Percentiles rank a stretch among this genome's conserved stretches.
Conservation (phyloP, 352 stramenopile genomes). For the Poterioochromonas sp. region DNA sequence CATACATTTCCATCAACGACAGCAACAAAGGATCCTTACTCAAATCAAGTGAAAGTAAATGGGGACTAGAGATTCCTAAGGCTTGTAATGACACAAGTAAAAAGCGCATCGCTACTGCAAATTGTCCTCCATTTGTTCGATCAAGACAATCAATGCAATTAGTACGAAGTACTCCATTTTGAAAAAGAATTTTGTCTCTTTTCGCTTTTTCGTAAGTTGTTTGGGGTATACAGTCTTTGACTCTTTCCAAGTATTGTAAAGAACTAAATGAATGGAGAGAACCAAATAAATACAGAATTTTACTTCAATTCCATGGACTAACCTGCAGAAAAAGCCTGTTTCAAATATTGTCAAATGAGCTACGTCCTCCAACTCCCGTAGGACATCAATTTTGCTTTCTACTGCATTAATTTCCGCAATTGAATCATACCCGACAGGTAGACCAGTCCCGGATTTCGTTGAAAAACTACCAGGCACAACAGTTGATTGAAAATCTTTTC, state of each 20-base stretch:
- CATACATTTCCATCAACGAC: constrained; percentile 94
- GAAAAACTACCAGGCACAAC: neutral
- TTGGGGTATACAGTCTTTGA: neutral
- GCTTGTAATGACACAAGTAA: constrained; percentile 89
- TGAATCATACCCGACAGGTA: neutral
- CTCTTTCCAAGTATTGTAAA: neutral
- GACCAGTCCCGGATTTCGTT: neutral
- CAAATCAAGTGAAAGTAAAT: constrained; percentile 53
- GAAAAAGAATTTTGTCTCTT: constrained; percentile 52
- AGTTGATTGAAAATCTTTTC: neutral
- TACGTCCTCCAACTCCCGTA: constrained; percentile 28
- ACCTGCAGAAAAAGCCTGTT: constrained; percentile 31
- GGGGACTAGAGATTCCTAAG: constrained; percentile 85
- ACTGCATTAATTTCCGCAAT: neutral
- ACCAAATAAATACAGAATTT: neutral
- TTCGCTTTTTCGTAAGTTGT: neutral
- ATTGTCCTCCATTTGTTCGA: constrained; percentile 81
- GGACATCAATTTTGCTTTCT: constrained; percentile 17
- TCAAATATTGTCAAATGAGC: neutral
- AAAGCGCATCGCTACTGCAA: constrained; percentile 67
- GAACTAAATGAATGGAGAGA: neutral
- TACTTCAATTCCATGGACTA: neutral
- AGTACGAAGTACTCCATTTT: constrained; percentile 91
- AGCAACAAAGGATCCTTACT: constrained; percentile 61
- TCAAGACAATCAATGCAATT: constrained; percentile 98